Percentiles rank a stretch among this genome's conserved stretches.
These are phyloP conservation scores for Nemania diffusa DNA, from an alignment of 2,329 filamentous ascomycete species.

Conservation along the genomic window DNA sequence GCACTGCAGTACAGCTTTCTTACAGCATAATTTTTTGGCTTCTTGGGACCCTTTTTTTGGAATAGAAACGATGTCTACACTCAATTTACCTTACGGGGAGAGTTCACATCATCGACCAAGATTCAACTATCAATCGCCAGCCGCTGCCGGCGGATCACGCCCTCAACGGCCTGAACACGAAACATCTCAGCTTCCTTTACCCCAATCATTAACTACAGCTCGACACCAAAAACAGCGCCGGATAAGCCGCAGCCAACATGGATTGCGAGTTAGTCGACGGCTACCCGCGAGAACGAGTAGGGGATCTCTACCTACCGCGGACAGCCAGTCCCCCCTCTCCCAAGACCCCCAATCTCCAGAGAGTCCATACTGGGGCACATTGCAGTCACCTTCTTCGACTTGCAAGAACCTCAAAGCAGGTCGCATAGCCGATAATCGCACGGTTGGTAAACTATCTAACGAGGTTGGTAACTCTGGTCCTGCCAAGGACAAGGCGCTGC, in stretches of 20 bases:
- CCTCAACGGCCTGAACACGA: conserved; percentile 48
- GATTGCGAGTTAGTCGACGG: conserved; percentile 51
- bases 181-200: conserved; percentile 48
- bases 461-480: neutral
- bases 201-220: conserved; percentile 47
- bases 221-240: conserved; percentile 51
- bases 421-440: neutral
- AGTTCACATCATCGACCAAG: conserved; percentile 53
- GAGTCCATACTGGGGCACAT: conserved; percentile 46
- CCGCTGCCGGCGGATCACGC: conserved; percentile 37
- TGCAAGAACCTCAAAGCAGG: conserved; percentile 15
- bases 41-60: conserved; percentile 51
- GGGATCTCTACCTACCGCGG: conserved; percentile 30
- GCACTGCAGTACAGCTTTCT: conserved; percentile 41
- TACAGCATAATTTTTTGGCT: conserved; percentile 46
- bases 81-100: conserved; percentile 58
- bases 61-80: conserved; percentile 56
- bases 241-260: conserved; percentile 49
- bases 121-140: conserved; percentile 46
- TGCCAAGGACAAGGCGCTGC: neutral
- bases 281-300: conserved; percentile 39
- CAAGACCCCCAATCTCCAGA: conserved; percentile 42
- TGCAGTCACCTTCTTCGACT: conserved; percentile 38
- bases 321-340: conserved; percentile 40
- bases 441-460: neutral